Conservation (phyloP, 148 eudicot species). For the Rhododendron griersonianum region DNA sequence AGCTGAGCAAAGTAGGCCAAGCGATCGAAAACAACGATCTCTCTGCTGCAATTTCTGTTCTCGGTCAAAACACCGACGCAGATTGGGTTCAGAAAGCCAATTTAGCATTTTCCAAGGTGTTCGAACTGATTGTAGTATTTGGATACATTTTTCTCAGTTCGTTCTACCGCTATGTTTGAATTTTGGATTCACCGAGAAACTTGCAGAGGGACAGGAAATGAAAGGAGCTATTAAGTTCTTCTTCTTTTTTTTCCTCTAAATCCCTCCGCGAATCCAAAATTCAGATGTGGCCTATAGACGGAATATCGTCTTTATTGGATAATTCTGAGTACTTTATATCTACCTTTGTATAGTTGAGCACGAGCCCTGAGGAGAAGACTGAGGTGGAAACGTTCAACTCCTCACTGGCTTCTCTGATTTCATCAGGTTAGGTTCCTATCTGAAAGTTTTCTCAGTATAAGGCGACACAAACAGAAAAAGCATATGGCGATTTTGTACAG, state of each 20-base stretch:
- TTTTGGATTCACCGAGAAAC: not conserved
- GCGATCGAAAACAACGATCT: constrained; percentile 96
- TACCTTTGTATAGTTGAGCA: constrained; percentile 48
- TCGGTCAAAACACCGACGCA: constrained; percentile 49
- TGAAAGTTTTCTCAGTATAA: not conserved
- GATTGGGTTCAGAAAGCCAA: constrained; percentile 88
- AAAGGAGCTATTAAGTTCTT: not conserved
- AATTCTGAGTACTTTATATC: not conserved
- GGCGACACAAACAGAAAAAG: not conserved
- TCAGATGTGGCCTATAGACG: not conserved
- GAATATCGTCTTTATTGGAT: not conserved
- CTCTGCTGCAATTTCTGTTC: constrained; percentile 62
- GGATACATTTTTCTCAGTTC: not conserved
- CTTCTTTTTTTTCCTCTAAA: not conserved
- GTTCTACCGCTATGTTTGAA: not conserved
- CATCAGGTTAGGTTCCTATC: constrained; percentile 47
- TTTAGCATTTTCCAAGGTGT: constrained; percentile 76
- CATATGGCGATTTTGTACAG: not conserved
- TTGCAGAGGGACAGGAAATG: not conserved
- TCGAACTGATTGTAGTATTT: not conserved
- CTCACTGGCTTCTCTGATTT: constrained; percentile 62
- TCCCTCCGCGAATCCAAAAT: not conserved
- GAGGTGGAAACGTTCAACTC: constrained; percentile 63
- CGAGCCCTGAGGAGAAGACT: constrained; percentile 66
- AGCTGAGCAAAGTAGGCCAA: constrained; percentile 77